phyloP scores from a whole-genome alignment of 768 basidiomycete species.

The Boletus edulis region DNA sequence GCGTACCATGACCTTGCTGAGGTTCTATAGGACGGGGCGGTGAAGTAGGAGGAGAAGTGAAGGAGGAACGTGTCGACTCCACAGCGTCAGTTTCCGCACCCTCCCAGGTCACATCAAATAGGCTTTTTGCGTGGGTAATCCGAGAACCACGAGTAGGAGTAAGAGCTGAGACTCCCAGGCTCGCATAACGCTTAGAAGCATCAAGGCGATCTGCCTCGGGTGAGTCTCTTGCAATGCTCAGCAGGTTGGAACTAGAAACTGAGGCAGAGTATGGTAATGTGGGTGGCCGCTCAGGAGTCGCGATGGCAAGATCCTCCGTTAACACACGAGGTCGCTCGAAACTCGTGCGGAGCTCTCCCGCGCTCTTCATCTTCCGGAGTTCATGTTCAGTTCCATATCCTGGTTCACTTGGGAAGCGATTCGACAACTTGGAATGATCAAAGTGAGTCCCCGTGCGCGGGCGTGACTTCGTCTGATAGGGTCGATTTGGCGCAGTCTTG shows the following conservation, averaged over 20 bases:
- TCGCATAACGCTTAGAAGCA: conserved; percentile 61
- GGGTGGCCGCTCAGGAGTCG: conserved; percentile 39
- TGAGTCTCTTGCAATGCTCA: conserved; percentile 34
- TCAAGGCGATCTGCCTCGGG: conserved; percentile 35
- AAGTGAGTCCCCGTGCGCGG: conserved; percentile 30
- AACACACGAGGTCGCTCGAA: conserved; percentile 26
- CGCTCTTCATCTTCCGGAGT: conserved; percentile 83
- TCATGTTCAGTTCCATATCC: conserved; percentile 53
- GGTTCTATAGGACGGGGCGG: conserved; percentile 22
- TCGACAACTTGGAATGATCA: conserved; percentile 19
- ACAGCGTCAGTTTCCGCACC: conserved; percentile 14
- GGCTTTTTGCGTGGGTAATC: conserved; percentile 38
- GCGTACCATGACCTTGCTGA: conserved; percentile 13
- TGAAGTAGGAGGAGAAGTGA: conserved; percentile 26
- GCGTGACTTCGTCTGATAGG: conserved; percentile 46
- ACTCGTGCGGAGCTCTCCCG: conserved; percentile 64
- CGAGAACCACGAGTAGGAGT: conserved; percentile 36
- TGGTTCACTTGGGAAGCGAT: conserved; percentile 36
- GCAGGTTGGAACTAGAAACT: conserved; percentile 67
- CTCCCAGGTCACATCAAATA: conserved; percentile 52
- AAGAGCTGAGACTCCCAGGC: conserved; percentile 50
- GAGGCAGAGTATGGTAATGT: conserved; percentile 56
- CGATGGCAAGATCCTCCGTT: conserved; percentile 27
- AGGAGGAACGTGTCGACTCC: conserved; percentile 22
- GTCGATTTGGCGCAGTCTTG: conserved; percentile 67